Evolutionary conservation across 1,139 yeast species (phyloP).

Genomic region (Candida neerlandica): DNA sequence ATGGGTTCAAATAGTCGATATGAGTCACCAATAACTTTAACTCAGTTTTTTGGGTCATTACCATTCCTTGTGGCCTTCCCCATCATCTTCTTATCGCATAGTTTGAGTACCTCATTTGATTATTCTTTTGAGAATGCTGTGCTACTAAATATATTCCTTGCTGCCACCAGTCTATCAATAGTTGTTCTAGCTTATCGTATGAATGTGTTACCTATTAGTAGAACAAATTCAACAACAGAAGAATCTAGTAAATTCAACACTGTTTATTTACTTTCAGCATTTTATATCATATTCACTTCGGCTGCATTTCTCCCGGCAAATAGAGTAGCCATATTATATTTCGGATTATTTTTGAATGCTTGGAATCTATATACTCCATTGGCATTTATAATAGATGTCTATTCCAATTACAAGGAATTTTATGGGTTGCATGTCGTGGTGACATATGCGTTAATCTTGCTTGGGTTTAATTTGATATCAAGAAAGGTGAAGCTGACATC

Average conservation of each 20-base stretch:
- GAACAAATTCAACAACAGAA: background rate
- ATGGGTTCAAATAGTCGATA: conserved; percentile 3
- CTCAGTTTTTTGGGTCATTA: conserved; percentile 22
- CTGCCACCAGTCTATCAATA: conserved; percentile 8
- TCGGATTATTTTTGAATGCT: conserved; percentile 32
- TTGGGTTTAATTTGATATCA: conserved; percentile 11
- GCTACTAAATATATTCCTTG: conserved; percentile 11
- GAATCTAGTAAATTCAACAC: conserved; percentile 6
- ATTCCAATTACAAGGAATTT: conserved; percentile 13
- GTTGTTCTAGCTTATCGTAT: conserved; percentile 6
- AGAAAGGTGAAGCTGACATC: conserved; percentile 6
- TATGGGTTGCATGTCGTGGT: conserved; percentile 7
- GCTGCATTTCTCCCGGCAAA: conserved; percentile 24
- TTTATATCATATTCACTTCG: conserved; percentile 17
- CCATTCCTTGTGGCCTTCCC: conserved; percentile 33
- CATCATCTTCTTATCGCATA: conserved; percentile 26
- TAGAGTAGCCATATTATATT: conserved; percentile 24
- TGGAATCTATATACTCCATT: conserved; percentile 30
- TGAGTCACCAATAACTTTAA: conserved; percentile 4
- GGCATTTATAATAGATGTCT: conserved; percentile 25
- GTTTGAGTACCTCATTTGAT: conserved; percentile 10
- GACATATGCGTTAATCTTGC: conserved; percentile 13
- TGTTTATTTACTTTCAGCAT: conserved; percentile 5
- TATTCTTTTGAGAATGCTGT: conserved; percentile 3
- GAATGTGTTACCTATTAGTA: conserved; percentile 8